phyloP scores from a whole-genome alignment of 306 rosid genomes.

The Ziziphus jujuba region DNA sequence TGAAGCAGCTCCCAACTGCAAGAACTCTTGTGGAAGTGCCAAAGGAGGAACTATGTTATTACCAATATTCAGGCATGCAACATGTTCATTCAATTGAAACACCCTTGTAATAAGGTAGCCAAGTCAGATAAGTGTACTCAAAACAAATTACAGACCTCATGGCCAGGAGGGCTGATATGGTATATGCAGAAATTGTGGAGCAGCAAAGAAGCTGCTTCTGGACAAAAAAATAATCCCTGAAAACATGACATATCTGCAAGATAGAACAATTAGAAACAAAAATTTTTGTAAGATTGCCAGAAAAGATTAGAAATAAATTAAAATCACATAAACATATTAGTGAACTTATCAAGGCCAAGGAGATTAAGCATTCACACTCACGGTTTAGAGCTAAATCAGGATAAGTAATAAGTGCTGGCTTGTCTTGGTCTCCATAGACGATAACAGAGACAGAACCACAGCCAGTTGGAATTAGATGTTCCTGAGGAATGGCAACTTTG shows the following conservation, averaged over 20 bases:
- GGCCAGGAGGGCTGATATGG: conserved; percentile 95
- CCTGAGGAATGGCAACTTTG: conserved; percentile 44
- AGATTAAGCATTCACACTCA: conserved; percentile 33
- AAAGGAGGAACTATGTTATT: conserved; percentile 58
- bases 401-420: conserved; percentile 84
- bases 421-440: conserved; percentile 79
- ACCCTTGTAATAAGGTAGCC: background rate
- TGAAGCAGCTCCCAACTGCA: conserved; percentile 95
- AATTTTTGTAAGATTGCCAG: background rate
- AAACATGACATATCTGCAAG: conserved; percentile 82
- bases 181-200: conserved; percentile 96
- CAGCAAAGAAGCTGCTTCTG: conserved; percentile 89
- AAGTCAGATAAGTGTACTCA: conserved; percentile 15
- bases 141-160: conserved; percentile 71
- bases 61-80: conserved; percentile 37
- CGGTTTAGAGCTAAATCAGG: conserved; percentile 92
- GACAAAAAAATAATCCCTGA: conserved; percentile 93
- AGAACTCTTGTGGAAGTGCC: conserved; percentile 77
- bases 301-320: background rate
- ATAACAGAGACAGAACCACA: conserved; percentile 85
- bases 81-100: background rate
- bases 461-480: conserved; percentile 72
- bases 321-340: background rate
- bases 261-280: conserved; percentile 3
- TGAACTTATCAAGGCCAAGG: background rate